Evolutionary conservation across 768 basidiomycete species (phyloP).

Genomic region (Amanita jacksonii): DNA sequence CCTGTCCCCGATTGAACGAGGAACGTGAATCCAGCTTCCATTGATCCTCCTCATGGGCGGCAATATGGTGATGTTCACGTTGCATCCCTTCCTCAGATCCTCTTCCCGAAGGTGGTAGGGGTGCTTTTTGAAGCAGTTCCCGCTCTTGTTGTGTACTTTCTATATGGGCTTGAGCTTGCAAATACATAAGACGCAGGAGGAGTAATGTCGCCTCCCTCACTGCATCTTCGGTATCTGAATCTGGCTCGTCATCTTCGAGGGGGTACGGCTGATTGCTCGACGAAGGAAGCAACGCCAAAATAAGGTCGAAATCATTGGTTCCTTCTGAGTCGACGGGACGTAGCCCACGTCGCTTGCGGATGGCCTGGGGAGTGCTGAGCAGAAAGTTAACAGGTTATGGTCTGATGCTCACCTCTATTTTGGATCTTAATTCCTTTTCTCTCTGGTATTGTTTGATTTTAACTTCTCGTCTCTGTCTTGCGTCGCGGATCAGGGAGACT

Average conservation of each 20-base stretch:
- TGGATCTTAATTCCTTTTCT: slow-evolving; percentile 69
- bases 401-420: slow-evolving; percentile 50
- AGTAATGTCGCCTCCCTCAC: slow-evolving; percentile 59
- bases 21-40: slow-evolving; percentile 66
- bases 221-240: slow-evolving; percentile 53
- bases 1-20: slow-evolving; percentile 27
- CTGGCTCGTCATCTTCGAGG: slow-evolving; percentile 38
- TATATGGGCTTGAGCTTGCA: slow-evolving; percentile 57
- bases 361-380: slow-evolving; percentile 23
- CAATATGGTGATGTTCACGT: slow-evolving; percentile 28
- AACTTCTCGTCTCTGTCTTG: slow-evolving; percentile 63
- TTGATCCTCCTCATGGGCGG: slow-evolving; percentile 38
- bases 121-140: slow-evolving; percentile 52
- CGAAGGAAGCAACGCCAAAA: slow-evolving; percentile 51
- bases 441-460: slow-evolving; percentile 89
- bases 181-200: slow-evolving; percentile 65
- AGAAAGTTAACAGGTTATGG: neutral
- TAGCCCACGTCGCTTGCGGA: slow-evolving; percentile 47
- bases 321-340: slow-evolving; percentile 19
- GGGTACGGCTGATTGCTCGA: slow-evolving; percentile 15
- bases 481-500: slow-evolving; percentile 44
- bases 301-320: slow-evolving; percentile 50
- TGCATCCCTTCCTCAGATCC: slow-evolving; percentile 25
- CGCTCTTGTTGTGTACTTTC: slow-evolving; percentile 65
- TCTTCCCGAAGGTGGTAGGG: slow-evolving; percentile 25